These are phyloP conservation scores for Euphrasia arctica DNA, from an alignment of 305 asterid genomes.

Conservation along the genomic window DNA sequence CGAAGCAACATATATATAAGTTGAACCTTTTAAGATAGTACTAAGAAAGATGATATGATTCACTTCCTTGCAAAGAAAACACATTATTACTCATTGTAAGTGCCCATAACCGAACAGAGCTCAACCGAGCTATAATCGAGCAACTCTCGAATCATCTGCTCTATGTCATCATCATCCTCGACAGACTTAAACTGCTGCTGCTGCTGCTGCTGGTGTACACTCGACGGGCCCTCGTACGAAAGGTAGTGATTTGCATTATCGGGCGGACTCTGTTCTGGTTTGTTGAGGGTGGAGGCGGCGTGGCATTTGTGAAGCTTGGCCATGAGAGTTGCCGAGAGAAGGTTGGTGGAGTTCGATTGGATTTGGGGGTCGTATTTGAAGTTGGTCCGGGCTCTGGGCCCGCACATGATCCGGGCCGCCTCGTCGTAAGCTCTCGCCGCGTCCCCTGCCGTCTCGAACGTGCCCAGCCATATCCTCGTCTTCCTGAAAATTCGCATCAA, in stretches of 20 bases:
- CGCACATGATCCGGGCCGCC: constrained; percentile 85
- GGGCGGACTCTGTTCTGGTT: constrained; percentile 21
- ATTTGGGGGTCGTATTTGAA: constrained; percentile 36
- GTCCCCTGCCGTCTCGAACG: constrained; percentile 88
- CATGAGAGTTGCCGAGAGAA: constrained; percentile 62
- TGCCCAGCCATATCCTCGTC: constrained; percentile 89
- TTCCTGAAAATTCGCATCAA: constrained; percentile 40
- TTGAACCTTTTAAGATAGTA: too few species aligned
- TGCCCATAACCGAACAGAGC: constrained; percentile 44
- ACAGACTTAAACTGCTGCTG: constrained; percentile 39
- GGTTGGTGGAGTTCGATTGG: constrained; percentile 40
- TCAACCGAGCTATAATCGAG: constrained; percentile 69
- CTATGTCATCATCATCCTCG: constrained; percentile 85
- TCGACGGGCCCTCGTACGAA: constrained; percentile 15
- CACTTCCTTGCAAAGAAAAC: too few species aligned
- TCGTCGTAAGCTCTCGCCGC: constrained; percentile 89
- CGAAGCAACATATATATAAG: not conserved
- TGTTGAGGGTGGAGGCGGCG: constrained; percentile 45
- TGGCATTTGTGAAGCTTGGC: constrained; percentile 82
- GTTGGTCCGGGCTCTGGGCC: constrained; percentile 70
- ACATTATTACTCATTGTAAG: constrained; percentile 15
- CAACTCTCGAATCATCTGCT: constrained; percentile 88
- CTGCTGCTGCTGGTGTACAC: not conserved
- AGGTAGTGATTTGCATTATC: not conserved
- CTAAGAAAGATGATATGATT: not conserved